Evolutionary conservation across 2,329 filamentous ascomycete species (phyloP).

Genomic region (Colletotrichum noveboracense): DNA sequence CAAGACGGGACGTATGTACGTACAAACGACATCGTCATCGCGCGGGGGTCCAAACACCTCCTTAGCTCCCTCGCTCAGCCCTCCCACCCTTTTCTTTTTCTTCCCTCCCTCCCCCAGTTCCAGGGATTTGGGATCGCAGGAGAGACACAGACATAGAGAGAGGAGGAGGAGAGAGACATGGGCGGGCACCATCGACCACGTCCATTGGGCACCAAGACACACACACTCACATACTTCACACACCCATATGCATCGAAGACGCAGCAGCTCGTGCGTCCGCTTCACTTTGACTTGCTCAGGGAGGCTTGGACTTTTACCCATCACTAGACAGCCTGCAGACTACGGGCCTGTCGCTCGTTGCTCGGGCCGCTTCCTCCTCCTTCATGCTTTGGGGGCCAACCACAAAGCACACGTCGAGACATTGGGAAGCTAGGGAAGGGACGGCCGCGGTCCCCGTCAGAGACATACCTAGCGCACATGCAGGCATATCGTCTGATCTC

Average conservation of each 20-base stretch:
- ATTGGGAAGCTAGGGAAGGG: background rate
- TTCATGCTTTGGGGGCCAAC: background rate
- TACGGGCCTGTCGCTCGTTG: background rate
- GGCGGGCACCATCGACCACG: background rate
- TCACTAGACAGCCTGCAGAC: background rate
- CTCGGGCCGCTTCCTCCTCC: background rate
- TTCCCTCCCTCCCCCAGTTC: background rate
- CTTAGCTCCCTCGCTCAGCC: background rate
- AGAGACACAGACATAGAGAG: background rate
- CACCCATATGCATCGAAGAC: background rate
- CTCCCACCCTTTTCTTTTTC: background rate
- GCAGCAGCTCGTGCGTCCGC: background rate
- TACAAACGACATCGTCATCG: background rate
- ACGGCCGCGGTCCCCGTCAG: background rate
- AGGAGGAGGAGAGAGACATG: background rate
- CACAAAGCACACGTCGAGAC: background rate
- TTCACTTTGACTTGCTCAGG: background rate
- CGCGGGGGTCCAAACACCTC: background rate
- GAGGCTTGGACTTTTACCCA: background rate
- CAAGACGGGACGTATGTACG: background rate
- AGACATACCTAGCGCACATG: background rate
- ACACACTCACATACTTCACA: background rate
- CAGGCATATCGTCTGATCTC: background rate
- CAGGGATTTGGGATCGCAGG: background rate
- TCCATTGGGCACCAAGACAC: background rate